Evolutionary conservation across 1,139 yeast genomes (phyloP), one percentile per base, ranked within the genome.

Genomic region (Hansenula sp.): DNA sequence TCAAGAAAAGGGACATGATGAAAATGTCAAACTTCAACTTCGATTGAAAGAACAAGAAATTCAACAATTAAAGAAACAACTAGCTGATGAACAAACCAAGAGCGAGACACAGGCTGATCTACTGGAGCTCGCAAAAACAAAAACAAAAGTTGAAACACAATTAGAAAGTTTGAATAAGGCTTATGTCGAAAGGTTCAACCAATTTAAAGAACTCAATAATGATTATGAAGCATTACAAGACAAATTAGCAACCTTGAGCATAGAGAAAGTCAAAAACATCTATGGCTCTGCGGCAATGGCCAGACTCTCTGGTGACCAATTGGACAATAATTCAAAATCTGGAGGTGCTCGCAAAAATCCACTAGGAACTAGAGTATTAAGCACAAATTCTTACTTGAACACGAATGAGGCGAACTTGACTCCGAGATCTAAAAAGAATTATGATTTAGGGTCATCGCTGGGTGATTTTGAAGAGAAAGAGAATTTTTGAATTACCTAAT

Each of bases 241-340:
- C 1, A 54, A 60, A 33, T 46, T 65, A 36, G 48, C 52, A 36
- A 51, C 54, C 9, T 40, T 64, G 13, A 52, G 59, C 24, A 42
- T 61, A 4, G 66, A 63, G 6, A 59, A 64, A 36, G 57, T 67
- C 25, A 57, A 58, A 43, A 55, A 59, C 12, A 59, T 67, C 30
- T 48, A 61, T 13, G 64, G 68, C 2, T 52, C 66, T 11, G 57
- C 67, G 3, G 52, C 67, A 1, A 47, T 66, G 46, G 53, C 67
- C 3, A 51, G 57, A 10, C 51, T 61, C 34, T 55, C 57, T 44
- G 53, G 42, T 11, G 48, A 43, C 38, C 38, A 38, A 33, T 43
- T 21, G 25, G 8, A 44, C 45, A 36, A 41, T 34, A 32, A 30
- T 19, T 21, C 16, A 12, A 41, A 28, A 27, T 16, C 25, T 15